Conservation (phyloP, 805 yeast species). For the Barnettozyma wickerhamii region DNA sequence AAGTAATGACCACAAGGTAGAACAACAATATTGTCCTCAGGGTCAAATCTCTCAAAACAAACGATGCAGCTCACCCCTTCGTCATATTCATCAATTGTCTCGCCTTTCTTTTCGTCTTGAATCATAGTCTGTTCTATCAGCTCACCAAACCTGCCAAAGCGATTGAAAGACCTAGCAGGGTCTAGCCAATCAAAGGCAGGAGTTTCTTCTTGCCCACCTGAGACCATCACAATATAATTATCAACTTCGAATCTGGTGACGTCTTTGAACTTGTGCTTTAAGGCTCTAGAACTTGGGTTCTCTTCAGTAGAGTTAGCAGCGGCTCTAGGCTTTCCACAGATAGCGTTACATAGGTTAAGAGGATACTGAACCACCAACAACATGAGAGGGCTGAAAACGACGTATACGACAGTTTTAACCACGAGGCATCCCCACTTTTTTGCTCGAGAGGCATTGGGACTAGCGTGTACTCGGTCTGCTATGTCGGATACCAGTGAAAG, state of each 20-base stretch:
- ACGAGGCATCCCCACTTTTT: too few relatives aligned
- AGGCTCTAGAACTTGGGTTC: not conserved
- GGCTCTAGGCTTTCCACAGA: not conserved
- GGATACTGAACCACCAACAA: too few relatives aligned
- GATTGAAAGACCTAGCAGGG: not conserved
- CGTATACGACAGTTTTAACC: too few relatives aligned
- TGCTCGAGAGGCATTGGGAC: too few relatives aligned
- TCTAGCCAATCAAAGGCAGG: not conserved
- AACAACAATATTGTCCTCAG: not conserved
- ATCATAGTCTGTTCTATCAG: too few relatives aligned
- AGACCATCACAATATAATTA: too few relatives aligned
- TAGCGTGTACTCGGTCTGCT: too few relatives aligned
- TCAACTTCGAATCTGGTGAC: not conserved
- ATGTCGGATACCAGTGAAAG: too few relatives aligned
- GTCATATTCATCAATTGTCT: not conserved
- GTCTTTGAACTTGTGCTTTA: not conserved
- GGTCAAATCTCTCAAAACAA: not conserved
- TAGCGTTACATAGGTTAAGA: too few relatives aligned
- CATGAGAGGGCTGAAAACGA: too few relatives aligned
- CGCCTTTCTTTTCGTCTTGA: not conserved
- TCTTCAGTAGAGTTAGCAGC: too few relatives aligned
- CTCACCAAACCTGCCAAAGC: not conserved
- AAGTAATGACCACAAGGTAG: slow-evolving; percentile 9
- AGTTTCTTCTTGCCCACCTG: too few relatives aligned
- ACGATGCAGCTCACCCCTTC: not conserved